A percentile compares a stretch with the other conserved stretches of the same genome.
phyloP scores from a whole-genome alignment of 352 stramenopile species.

The Hyaloperonospora arabidopsidis region DNA sequence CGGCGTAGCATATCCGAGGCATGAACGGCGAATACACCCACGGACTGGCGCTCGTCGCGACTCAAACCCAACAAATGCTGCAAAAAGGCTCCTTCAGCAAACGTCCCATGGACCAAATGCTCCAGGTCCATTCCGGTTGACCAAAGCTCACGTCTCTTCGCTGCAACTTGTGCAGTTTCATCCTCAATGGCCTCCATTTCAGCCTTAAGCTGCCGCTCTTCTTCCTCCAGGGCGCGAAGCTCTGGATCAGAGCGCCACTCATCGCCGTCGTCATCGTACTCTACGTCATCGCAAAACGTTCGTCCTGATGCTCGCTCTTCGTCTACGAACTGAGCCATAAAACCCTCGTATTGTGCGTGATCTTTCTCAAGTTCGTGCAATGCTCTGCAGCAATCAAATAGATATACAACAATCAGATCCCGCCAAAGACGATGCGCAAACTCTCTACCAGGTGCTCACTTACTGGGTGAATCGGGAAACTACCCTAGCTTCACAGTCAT shows the following conservation, averaged over 20 bases:
- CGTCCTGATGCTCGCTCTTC: slow-evolving; percentile 20
- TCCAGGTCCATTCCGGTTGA: slow-evolving; percentile 64
- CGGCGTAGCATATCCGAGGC: slow-evolving; percentile 73
- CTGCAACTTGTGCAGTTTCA: slow-evolving; percentile 43
- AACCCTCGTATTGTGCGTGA: slow-evolving; percentile 45
- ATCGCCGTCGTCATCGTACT: slow-evolving; percentile 25
- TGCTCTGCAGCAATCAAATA: slow-evolving; percentile 22
- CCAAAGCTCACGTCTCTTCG: slow-evolving; percentile 65
- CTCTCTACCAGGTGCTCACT: slow-evolving; percentile 2
- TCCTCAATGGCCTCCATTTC: slow-evolving; percentile 52
- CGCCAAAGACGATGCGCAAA: not conserved
- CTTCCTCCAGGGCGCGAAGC: slow-evolving; percentile 45
- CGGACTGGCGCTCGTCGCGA: slow-evolving; percentile 66
- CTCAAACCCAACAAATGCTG: slow-evolving; percentile 68
- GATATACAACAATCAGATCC: slow-evolving; percentile 7
- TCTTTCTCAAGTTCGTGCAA: slow-evolving; percentile 41
- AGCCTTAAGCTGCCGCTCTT: slow-evolving; percentile 46
- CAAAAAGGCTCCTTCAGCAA: slow-evolving; percentile 63
- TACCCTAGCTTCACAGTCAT: slow-evolving; percentile 55
- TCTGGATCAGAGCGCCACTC: slow-evolving; percentile 43
- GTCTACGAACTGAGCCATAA: slow-evolving; percentile 42
- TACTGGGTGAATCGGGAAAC: slow-evolving; percentile 52
- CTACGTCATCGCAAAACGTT: slow-evolving; percentile 17
- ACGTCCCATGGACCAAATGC: slow-evolving; percentile 61
- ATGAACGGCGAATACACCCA: slow-evolving; percentile 69